Base-by-base conservation (phyloP, 139 green algal species). In the Astrephomene gubernaculifera region DNA sequence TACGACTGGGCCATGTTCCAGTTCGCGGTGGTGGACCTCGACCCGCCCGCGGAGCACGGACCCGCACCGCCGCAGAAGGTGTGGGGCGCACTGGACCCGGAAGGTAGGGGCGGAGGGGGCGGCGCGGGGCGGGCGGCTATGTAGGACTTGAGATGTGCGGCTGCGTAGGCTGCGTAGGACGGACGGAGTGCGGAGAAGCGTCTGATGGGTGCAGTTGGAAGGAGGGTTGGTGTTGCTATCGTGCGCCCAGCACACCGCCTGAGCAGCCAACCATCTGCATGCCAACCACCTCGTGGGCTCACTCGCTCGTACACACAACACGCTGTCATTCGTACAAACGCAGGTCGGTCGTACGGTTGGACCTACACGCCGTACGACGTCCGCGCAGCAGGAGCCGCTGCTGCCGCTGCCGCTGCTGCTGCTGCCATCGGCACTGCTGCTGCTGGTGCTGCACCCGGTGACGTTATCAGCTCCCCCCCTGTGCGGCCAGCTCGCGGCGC, bases 1-100 rank as follows among this genome's bases (percentile, higher is more conserved):
- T 89, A 92, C 57, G 93, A 95, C 79, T 92, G 93, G 83, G 89
- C 70, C 17, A 85, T 95, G 81, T 95, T 95, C 80, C 93, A 95
- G 79, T 95, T 95, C 83, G 69, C 41, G 31, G 78, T 89, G 43
- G 87, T 86, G 39, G 71, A 69, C 36, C 82, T 87, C 29, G 41
- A n/a, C n/a, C n/a, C 72, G 27, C 63, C 43, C 24, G 63, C 73
- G 70, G 71, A 78, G 12, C 67, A 79, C 31, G 81, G 57, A 7
- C 43, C 78, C 1, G 35, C 70, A 6, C 44, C 33, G n/a, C 43
- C 83, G 12, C 67, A 92, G 73, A 87, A 83, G 74, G 91, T 94
- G 64, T 94, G 91, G 91, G 91, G 89, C 0, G 63, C 91, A 6
- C 81, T 94, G 64, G 91, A 93, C 74, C 67, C 85, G 27, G 63